A percentile compares a stretch with the other conserved stretches of the same genome.
Evolutionary conservation across 225 moss, liverwort and hornwort species (phyloP).

Genomic region (Bryoerythrophyllum caledonicum): DNA sequence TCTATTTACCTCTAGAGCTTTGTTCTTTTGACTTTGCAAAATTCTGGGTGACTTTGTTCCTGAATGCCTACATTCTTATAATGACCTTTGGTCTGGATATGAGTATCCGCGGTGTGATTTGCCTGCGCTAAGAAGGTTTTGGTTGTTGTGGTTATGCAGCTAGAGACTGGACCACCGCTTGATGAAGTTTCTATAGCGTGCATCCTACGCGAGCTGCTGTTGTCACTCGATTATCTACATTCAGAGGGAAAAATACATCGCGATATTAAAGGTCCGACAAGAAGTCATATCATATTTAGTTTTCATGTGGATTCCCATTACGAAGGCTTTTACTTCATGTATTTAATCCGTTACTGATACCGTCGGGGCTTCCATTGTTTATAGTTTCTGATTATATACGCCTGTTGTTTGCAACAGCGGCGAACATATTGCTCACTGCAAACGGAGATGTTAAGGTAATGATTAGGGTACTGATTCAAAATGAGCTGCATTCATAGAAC

Average conservation of each 20-base stretch:
- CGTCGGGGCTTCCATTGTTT: background rate
- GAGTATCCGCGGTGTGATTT: background rate
- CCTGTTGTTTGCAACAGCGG: conserved; percentile 49
- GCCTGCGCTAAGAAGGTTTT: conserved; percentile 6
- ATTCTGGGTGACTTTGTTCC: background rate
- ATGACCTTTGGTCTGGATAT: background rate
- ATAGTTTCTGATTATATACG: conserved; percentile 8
- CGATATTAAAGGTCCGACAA: conserved; percentile 69
- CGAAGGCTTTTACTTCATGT: background rate
- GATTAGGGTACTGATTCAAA: background rate
- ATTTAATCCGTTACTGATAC: background rate
- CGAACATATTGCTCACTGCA: conserved; percentile 78
- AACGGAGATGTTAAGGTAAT: conserved; percentile 86
- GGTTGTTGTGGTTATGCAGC: conserved; percentile 36
- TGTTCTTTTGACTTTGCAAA: background rate
- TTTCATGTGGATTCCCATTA: background rate
- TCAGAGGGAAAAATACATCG: conserved; percentile 85
- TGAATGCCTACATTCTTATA: background rate
- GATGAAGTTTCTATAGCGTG: conserved; percentile 86
- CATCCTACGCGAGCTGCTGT: conserved; percentile 69
- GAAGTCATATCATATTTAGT: background rate
- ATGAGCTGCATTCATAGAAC: background rate
- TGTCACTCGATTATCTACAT: conserved; percentile 78
- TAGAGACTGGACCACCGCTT: conserved; percentile 85
- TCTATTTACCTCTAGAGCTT: too few relatives aligned